Percentiles rank a stretch among this genome's conserved stretches.
Evolutionary conservation across 1,139 yeast species (phyloP).

Genomic region (Suhomyces taliae): DNA sequence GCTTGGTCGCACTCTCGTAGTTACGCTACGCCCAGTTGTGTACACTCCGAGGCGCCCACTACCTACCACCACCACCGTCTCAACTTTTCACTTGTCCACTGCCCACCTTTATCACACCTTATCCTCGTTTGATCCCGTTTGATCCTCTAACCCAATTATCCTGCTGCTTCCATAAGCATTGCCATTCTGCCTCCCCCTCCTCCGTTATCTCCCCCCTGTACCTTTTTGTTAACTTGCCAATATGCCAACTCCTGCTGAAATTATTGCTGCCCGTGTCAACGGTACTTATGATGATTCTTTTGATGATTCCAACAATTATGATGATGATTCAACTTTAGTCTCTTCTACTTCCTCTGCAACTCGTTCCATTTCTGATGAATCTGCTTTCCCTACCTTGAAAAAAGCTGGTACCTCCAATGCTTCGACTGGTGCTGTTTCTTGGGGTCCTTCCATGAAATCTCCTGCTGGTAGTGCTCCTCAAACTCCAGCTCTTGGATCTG

Average conservation of each 20-base stretch:
- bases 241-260: constrained; percentile 64
- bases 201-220: background rate
- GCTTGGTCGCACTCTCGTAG: background rate
- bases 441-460: constrained; percentile 42
- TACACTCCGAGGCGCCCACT: background rate
- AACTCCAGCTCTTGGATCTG: constrained; percentile 20
- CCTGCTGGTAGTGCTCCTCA: constrained; percentile 32
- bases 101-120: background rate
- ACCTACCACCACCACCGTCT: background rate
- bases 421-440: constrained; percentile 22
- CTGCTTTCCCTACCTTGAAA: constrained; percentile 68
- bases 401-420: constrained; percentile 18
- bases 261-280: constrained; percentile 54
- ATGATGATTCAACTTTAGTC: constrained; percentile 15
- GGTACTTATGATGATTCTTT: constrained; percentile 23
- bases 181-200: constrained; percentile 4
- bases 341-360: constrained; percentile 20
- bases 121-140: constrained; percentile 1
- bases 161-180: constrained; percentile 17
- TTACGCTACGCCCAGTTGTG: background rate
- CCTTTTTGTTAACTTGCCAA: background rate
- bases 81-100: constrained; percentile 1
- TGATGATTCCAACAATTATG: constrained; percentile 9
- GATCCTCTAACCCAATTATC: constrained; percentile 12
- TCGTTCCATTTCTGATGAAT: constrained; percentile 48